Conservation (phyloP, 1,284 basidiomycete genomes). For the Naganishia sp. region DNA sequence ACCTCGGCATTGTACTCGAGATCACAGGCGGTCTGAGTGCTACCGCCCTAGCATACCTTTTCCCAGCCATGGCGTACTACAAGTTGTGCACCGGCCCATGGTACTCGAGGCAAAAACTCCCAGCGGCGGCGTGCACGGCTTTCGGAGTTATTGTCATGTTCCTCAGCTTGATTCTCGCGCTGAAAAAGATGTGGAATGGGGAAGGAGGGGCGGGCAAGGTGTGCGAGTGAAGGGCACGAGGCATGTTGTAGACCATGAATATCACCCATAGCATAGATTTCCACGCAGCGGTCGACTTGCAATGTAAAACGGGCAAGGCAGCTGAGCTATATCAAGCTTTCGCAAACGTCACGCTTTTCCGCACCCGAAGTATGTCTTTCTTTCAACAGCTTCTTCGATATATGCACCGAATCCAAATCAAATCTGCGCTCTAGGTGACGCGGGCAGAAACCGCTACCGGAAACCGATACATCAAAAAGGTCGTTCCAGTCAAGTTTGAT, state of each 20-base stretch:
- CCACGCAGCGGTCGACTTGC: not conserved
- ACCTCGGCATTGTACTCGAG: slow-evolving; percentile 95
- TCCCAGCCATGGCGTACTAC: slow-evolving; percentile 83
- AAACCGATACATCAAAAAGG: too few relatives aligned
- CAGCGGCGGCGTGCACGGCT: slow-evolving; percentile 68
- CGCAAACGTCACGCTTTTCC: too few relatives aligned
- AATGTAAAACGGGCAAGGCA: not conserved
- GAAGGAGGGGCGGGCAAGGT: slow-evolving; percentile 53
- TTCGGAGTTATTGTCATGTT: slow-evolving; percentile 81
- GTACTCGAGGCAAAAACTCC: slow-evolving; percentile 69
- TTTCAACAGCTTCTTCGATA: too few relatives aligned
- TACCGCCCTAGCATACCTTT: slow-evolving; percentile 91
- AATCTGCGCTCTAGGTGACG: too few relatives aligned
- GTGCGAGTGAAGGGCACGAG: slow-evolving; percentile 6
- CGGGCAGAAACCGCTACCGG: not conserved
- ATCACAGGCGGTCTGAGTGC: slow-evolving; percentile 94
- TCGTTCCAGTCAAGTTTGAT: too few relatives aligned
- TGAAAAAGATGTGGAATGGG: slow-evolving; percentile 72
- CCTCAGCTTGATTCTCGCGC: slow-evolving; percentile 71
- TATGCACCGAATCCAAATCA: too few relatives aligned
- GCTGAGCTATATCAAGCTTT: not conserved
- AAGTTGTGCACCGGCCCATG: slow-evolving; percentile 67
- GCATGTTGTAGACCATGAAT: not conserved
- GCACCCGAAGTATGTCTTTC: too few relatives aligned
- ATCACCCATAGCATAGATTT: not conserved